Evolutionary conservation across 805 yeast species (phyloP), one percentile per base, ranked within the genome.

Genomic region (Yamadazyma philogaea): DNA sequence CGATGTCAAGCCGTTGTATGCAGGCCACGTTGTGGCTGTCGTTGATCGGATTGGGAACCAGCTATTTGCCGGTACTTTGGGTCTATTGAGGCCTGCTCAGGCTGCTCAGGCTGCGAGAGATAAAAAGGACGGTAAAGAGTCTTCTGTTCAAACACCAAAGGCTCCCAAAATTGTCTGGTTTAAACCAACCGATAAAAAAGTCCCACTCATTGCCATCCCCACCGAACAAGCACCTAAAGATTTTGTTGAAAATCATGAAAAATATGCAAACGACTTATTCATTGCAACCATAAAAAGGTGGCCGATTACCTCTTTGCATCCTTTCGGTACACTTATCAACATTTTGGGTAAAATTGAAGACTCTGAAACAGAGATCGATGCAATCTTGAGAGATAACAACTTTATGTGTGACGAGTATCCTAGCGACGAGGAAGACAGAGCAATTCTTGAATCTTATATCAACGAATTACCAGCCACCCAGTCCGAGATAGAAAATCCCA

Each of bases 281-380:
- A 91, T 93, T 47, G 97, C 98, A 0, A 85, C 96, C 1, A 91
- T 93, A 57, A 93, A 93, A 63, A 83, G 99, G 64, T 93, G 99
- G 99, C 99, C 99, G 57, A 93, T 93, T 63, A 93, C 99, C 7
- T 91, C 98, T 0, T 75, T 93, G 62, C 99, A 93, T 70, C 99
- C 99, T 4, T 93, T 93, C 59, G 99, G 99, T 54, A 89, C 96
- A 22, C 70, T 93, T 44, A 84, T 91, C 19, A 85, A 90, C 35
- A 87, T 86, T 53, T 70, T 93, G 48, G 99, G 99, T 18, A 75
- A 79, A 30, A 79, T 86, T 55, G 87, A 82, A 50, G 91, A 84
- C 48, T 76, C 81, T 2, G 70, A 75, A 17, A 87, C 91, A 32
- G 96, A 89, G 61, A 78, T 89, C 47, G 91, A 84, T 60, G 87